These are phyloP conservation scores for Candida patagonica DNA, from an alignment of 805 yeast genomes.

Conservation along the genomic window DNA sequence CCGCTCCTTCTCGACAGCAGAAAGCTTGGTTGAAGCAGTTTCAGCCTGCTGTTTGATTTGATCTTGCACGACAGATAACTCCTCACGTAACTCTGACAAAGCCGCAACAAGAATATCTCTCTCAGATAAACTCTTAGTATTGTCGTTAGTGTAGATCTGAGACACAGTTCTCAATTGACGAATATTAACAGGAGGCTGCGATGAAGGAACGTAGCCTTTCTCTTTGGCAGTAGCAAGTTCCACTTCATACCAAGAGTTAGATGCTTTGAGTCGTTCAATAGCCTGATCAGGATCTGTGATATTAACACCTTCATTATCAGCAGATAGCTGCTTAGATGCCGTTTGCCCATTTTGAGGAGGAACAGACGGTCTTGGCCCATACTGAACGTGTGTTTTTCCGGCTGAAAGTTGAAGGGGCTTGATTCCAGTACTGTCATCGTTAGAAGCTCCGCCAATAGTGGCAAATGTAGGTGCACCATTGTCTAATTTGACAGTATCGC, in stretches of 20 bases:
- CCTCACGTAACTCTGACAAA: constrained; percentile 19
- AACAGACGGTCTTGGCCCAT: too few relatives aligned
- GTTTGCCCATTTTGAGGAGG: too few relatives aligned
- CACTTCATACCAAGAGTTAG: constrained; percentile 24
- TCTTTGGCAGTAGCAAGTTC: constrained; percentile 22
- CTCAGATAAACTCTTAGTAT: constrained; percentile 16
- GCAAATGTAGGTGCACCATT: not conserved
- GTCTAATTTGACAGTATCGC: not conserved
- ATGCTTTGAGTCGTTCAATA: constrained; percentile 22
- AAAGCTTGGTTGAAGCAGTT: constrained; percentile 19
- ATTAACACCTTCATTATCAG: not conserved
- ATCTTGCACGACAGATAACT: constrained; percentile 18
- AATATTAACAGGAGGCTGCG: constrained; percentile 22
- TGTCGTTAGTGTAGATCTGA: constrained; percentile 22
- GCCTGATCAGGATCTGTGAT: constrained; percentile 11
- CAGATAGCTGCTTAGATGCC: not conserved
- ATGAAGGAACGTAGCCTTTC: constrained; percentile 20
- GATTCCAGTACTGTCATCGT: too few relatives aligned
- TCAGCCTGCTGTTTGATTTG: constrained; percentile 20
- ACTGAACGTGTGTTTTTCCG: too few relatives aligned
- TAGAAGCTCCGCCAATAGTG: not conserved
- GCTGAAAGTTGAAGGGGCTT: too few relatives aligned
- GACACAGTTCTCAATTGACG: constrained; percentile 22
- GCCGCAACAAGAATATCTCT: constrained; percentile 22
- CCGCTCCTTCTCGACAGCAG: constrained; percentile 16